These are phyloP conservation scores for Capsicum rhomboideum DNA, from an alignment of 257 asterid species.

Conservation along the genomic window DNA sequence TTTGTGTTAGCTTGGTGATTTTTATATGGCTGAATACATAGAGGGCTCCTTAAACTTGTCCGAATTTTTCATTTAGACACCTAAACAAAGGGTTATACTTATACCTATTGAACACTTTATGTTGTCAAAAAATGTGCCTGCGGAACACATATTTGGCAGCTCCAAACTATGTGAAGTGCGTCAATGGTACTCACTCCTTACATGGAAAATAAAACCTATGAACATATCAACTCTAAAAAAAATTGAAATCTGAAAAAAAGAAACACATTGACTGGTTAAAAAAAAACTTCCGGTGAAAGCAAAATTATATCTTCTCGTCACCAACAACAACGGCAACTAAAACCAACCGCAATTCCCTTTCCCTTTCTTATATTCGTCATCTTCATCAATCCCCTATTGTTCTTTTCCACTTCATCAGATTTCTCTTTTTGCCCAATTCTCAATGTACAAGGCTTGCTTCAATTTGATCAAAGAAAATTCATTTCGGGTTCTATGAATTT, in stretches of 20 bases:
- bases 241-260: too few relatives aligned
- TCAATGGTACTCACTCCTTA: not conserved
- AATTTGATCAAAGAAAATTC: not conserved
- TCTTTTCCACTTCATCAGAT: not conserved
- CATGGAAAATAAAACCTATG: not conserved
- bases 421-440: not conserved
- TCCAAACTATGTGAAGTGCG: not conserved
- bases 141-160: not conserved
- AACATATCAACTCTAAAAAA: not conserved
- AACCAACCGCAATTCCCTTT: not conserved
- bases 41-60: not conserved
- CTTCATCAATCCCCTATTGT: not conserved
- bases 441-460: not conserved
- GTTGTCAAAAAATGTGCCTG: not conserved
- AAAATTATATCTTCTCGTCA: not conserved
- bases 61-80: not conserved
- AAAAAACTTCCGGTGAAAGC: not conserved
- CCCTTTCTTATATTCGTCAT: not conserved
- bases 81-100: not conserved
- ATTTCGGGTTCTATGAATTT: not conserved
- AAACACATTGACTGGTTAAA: not conserved
- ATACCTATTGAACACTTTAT: not conserved
- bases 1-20: not conserved
- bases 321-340: not conserved
- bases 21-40: not conserved